Evolutionary conservation across 1,139 yeast genomes (phyloP).

Genomic region (Scheffersomyces cryptocercus): DNA sequence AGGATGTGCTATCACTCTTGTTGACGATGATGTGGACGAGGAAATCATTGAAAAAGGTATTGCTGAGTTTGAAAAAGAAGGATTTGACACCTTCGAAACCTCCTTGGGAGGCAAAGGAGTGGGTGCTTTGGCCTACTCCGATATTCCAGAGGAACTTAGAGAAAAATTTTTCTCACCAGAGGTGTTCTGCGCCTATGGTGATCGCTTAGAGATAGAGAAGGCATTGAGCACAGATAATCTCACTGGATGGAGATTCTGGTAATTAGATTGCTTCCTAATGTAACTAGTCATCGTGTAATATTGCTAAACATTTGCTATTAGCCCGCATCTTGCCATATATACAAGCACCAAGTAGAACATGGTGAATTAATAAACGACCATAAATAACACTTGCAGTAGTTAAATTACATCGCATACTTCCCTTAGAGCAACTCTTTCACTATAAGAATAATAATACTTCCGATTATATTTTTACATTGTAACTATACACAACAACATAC

Average conservation of each 20-base stretch:
- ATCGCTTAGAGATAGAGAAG: constrained; percentile 49
- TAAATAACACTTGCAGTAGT: no score
- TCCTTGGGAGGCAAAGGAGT: constrained; percentile 90
- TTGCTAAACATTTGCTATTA: no score
- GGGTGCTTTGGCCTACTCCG: constrained; percentile 44
- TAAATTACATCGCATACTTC: no score
- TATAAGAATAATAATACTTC: not conserved
- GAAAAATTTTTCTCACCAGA: constrained; percentile 30
- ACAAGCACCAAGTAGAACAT: no score
- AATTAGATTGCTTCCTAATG: constrained; percentile 2
- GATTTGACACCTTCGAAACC: constrained; percentile 80
- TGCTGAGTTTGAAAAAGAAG: constrained; percentile 41
- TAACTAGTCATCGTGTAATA: no score
- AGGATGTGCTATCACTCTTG: constrained; percentile 92
- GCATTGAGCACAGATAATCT: constrained; percentile 43
- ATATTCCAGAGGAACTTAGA: constrained; percentile 14
- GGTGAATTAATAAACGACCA: no score
- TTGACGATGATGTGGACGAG: constrained; percentile 50
- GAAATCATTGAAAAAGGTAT: constrained; percentile 32
- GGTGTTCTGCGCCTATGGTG: constrained; percentile 34
- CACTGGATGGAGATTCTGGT: constrained; percentile 66
- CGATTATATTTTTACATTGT: not conserved
- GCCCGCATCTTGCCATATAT: no score
- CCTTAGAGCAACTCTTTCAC: no score
- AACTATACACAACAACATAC: no score